phyloP scores from a whole-genome alignment of 306 rosid genomes.

The Medicago ruthenica region DNA sequence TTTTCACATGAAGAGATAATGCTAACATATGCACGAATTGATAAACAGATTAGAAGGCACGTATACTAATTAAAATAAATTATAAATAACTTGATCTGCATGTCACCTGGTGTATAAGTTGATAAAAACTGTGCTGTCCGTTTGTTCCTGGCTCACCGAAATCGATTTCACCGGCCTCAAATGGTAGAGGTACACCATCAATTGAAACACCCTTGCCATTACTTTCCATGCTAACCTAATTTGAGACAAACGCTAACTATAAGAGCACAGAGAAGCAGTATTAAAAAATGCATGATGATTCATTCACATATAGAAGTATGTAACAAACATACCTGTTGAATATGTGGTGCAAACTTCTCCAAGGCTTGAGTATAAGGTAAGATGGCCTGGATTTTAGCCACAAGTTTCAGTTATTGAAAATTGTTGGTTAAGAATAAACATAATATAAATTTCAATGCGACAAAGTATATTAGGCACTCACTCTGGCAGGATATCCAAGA shows the following conservation, averaged over 20 bases:
- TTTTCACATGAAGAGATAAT: conserved; percentile 8
- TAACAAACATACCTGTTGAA: conserved; percentile 76
- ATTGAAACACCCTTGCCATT: conserved; percentile 97
- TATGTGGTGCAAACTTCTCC: conserved; percentile 96
- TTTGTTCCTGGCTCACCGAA: conserved; percentile 99
- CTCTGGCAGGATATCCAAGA: conserved; percentile 96
- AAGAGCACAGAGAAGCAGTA: conserved; percentile 32
- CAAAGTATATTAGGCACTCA: conserved; percentile 50
- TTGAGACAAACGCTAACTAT: conserved; percentile 33
- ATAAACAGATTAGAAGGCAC: conserved; percentile 1
- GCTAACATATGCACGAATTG: conserved; percentile 17
- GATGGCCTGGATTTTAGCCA: conserved; percentile 67
- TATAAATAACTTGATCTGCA: conserved; percentile 21
- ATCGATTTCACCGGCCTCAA: conserved; percentile 96
- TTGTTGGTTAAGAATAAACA: conserved; percentile 23
- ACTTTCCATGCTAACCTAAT: conserved; percentile 99
- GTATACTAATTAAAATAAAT: conserved; percentile 13
- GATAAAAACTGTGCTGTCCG: conserved; percentile 99
- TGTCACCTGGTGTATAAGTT: conserved; percentile 95
- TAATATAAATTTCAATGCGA: background rate
- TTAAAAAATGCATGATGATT: conserved; percentile 8
- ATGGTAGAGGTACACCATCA: conserved; percentile 84
- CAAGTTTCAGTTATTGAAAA: conserved; percentile 37
- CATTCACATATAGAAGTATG: conserved; percentile 33
- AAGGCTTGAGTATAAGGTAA: conserved; percentile 95